phyloP scores from a whole-genome alignment of 148 eudicot species.

The Limonium bicolor region DNA sequence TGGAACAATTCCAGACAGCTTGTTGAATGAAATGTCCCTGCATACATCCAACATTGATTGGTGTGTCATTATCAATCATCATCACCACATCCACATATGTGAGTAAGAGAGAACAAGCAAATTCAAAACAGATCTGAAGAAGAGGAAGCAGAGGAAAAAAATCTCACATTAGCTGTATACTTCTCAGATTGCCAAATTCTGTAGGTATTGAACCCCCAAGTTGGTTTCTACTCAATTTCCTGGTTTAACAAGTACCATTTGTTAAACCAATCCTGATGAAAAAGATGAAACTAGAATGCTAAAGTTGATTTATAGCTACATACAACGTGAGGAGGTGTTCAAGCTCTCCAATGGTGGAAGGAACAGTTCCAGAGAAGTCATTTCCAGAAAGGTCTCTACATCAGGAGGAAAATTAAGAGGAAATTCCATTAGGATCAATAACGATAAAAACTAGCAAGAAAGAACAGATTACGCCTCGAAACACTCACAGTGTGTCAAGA shows the following conservation, averaged over 20 bases:
- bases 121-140: neutral
- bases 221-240: constrained; percentile 46
- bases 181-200: constrained; percentile 47
- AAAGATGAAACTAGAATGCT: neutral
- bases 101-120: no score
- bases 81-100: no score
- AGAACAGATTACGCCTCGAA: neutral
- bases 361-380: constrained; percentile 40
- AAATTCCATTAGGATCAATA: neutral
- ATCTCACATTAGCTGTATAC: constrained; percentile 39
- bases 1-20: constrained; percentile 33
- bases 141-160: neutral
- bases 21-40: constrained; percentile 49
- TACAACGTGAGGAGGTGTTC: constrained; percentile 66
- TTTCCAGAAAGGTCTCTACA: constrained; percentile 54
- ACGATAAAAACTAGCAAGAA: neutral
- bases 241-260: no score
- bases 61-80: no score
- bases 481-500: constrained; percentile 51
- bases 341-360: constrained; percentile 53
- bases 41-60: no score
- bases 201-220: constrained; percentile 32
- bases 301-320: constrained; percentile 7
- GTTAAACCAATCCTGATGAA: no score
- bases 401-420: neutral